Evolutionary conservation across 2,329 filamentous ascomycete genomes (phyloP).

Genomic region (Microthyrium microscopicum): DNA sequence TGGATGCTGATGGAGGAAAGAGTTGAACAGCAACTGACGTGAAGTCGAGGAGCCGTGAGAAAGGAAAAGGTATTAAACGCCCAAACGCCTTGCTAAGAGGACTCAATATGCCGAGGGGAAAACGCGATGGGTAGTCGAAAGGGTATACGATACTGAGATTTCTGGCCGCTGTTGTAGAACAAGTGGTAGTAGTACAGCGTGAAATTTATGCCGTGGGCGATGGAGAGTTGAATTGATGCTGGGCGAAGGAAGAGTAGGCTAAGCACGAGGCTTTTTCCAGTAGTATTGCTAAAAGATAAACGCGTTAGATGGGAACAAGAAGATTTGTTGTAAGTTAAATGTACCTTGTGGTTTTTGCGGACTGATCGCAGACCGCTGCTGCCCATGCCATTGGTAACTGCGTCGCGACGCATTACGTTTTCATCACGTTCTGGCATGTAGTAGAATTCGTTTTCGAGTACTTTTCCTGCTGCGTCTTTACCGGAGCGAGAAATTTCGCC

Average conservation of each 20-base stretch:
- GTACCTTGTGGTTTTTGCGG: conserved; percentile 93
- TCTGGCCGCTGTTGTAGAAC: background rate
- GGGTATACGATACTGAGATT: background rate
- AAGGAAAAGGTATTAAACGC: no score
- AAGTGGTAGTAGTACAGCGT: background rate
- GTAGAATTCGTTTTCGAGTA: conserved; percentile 91
- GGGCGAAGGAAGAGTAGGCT: conserved; percentile 9
- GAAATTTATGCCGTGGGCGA: background rate
- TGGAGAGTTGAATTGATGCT: background rate
- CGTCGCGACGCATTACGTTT: conserved; percentile 60
- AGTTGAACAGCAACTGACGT: no score
- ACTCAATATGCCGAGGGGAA: background rate
- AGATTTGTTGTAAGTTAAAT: conserved; percentile 12
- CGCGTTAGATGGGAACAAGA: conserved; percentile 7
- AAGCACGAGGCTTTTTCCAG: conserved; percentile 43
- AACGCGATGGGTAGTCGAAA: background rate
- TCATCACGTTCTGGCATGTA: conserved; percentile 79
- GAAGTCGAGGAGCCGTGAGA: no score
- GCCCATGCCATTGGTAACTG: conserved; percentile 69
- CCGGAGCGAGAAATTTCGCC: conserved; percentile 80
- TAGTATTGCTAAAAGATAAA: conserved; percentile 50
- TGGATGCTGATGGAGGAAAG: no score
- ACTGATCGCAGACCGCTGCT: conserved; percentile 83
- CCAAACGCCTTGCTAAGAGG: conserved; percentile 1
- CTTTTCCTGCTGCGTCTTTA: conserved; percentile 89